Percentiles rank a stretch among this genome's conserved stretches.
Evolutionary conservation across 345 rosid species (phyloP).

Genomic region (Eucalyptus marginata): DNA sequence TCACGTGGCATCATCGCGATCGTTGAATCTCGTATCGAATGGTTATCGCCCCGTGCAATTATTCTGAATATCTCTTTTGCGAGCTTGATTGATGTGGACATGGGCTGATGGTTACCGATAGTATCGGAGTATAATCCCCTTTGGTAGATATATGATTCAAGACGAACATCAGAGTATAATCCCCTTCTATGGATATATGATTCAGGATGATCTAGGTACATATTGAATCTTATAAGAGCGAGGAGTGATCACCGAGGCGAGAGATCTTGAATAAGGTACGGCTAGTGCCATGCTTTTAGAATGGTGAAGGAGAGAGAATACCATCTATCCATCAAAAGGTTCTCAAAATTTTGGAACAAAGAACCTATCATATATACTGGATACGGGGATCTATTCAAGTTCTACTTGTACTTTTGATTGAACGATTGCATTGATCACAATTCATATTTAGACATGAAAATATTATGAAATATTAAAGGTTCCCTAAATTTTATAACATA

Average conservation of each 20-base stretch:
- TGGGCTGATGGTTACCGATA: accelerated
- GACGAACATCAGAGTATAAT: accelerated
- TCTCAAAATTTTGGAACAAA: no score
- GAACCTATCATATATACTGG: no score
- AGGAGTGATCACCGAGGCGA: accelerated
- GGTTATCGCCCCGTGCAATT: not conserved
- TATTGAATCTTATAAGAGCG: not conserved
- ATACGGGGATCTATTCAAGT: accelerated
- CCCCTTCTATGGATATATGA: accelerated
- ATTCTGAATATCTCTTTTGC: not conserved
- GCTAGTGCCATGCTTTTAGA: not conserved
- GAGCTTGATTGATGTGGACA: not conserved
- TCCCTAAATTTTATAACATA: no score
- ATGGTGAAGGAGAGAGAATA: not conserved
- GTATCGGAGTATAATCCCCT: not conserved
- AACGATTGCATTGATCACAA: no score
- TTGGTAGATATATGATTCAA: accelerated
- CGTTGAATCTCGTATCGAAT: not conserved
- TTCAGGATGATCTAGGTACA: not conserved
- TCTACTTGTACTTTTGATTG: no score
- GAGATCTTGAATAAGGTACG: accelerated
- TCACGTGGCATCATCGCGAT: not conserved
- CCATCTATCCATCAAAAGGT: not conserved
- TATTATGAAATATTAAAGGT: no score
- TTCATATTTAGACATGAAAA: no score